phyloP scores from a whole-genome alignment of 1,284 basidiomycete genomes.

The Fomitopsis betulina region DNA sequence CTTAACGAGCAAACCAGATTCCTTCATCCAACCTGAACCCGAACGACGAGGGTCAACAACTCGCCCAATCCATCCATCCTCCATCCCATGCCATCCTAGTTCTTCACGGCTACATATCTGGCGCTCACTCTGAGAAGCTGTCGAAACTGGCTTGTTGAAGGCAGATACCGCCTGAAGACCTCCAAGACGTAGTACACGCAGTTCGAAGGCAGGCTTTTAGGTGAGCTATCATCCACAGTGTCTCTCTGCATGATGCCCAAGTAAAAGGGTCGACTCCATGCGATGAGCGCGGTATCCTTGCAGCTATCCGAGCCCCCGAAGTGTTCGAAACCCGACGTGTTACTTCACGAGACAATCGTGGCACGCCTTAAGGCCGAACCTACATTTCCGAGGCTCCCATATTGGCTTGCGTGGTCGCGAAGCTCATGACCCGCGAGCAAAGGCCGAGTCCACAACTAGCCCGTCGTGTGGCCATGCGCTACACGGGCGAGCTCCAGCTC shows the following conservation, averaged over 20 bases:
- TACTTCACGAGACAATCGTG: conserved; percentile 32
- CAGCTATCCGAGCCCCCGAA: conserved; percentile 22
- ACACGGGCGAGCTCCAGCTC: conserved; percentile 9
- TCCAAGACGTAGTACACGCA: no score
- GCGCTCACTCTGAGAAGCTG: no score
- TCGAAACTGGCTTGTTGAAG: no score
- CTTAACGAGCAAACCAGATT: no score
- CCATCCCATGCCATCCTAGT: no score
- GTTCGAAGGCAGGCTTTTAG: neutral
- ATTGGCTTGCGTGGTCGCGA: conserved; percentile 29
- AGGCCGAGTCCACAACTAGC: conserved; percentile 36
- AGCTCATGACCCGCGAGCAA: conserved; percentile 31
- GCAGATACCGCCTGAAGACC: no score
- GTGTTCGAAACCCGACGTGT: conserved; percentile 38
- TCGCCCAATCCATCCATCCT: no score
- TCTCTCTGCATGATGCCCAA: conserved; percentile 32
- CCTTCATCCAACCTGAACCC: no score
- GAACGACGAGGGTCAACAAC: no score
- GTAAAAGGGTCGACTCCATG: conserved; percentile 45
- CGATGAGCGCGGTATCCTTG: conserved; percentile 5
- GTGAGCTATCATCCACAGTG: neutral
- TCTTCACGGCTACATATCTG: no score
- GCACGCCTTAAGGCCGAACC: conserved; percentile 45
- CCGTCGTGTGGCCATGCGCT: conserved; percentile 6
- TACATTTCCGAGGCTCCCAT: conserved; percentile 30